Conservation (phyloP, 768 basidiomycete genomes). For the Termitomyces sp. region DNA sequence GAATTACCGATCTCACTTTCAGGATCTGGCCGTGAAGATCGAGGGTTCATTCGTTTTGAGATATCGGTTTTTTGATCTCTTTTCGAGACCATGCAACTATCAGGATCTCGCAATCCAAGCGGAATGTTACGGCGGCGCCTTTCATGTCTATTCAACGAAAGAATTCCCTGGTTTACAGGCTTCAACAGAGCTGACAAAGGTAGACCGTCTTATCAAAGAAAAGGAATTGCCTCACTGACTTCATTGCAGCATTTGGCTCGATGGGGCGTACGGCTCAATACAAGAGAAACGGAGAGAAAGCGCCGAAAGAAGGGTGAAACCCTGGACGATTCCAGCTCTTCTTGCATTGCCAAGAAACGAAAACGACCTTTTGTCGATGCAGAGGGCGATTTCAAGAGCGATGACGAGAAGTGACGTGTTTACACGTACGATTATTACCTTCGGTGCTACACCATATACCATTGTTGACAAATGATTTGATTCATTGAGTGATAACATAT, state of each 20-base stretch:
- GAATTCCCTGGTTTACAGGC: constrained; percentile 64
- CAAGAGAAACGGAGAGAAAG: constrained; percentile 53
- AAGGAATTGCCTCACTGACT: background rate
- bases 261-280: constrained; percentile 54
- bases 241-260: constrained; percentile 40
- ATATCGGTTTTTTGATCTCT: constrained; percentile 62
- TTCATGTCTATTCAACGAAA: constrained; percentile 66
- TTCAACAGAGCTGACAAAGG: constrained; percentile 66
- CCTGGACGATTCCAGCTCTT: background rate
- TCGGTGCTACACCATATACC: background rate
- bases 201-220: constrained; percentile 15
- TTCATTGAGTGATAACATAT: background rate
- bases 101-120: constrained; percentile 44
- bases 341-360: background rate
- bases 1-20: background rate
- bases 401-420: background rate
- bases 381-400: background rate
- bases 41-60: constrained; percentile 64
- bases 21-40: constrained; percentile 69
- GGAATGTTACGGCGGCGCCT: constrained; percentile 58
- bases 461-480: background rate
- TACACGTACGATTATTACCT: background rate
- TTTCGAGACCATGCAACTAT: constrained; percentile 28
- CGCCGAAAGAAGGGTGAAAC: constrained; percentile 33
- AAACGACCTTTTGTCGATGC: background rate